Percentiles rank a stretch among this genome's conserved stretches.
These are phyloP conservation scores for Russula abietina DNA, from an alignment of 768 basidiomycete species.

Conservation along the genomic window DNA sequence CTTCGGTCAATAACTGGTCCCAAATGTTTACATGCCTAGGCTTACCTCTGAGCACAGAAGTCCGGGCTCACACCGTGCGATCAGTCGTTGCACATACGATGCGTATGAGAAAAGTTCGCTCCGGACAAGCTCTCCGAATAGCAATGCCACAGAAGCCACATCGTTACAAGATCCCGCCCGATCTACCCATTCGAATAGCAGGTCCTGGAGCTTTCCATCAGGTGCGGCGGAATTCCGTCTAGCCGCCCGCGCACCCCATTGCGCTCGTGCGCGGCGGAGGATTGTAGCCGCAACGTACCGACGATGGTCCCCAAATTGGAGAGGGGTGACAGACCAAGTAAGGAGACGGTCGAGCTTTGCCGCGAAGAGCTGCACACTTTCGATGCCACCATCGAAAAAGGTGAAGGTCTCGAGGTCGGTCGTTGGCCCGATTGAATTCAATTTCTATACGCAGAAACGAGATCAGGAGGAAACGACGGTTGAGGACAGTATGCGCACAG, in stretches of 20 bases:
- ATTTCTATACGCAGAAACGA: conserved; percentile 39
- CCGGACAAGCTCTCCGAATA: conserved; percentile 69
- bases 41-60: conserved; percentile 50
- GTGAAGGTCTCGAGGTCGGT: conserved; percentile 53
- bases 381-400: conserved; percentile 49
- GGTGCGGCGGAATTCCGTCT: conserved; percentile 57
- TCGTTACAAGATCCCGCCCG: conserved; percentile 52
- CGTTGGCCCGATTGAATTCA: conserved; percentile 68
- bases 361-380: conserved; percentile 37
- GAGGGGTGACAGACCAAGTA: conserved; percentile 73
- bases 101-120: conserved; percentile 68
- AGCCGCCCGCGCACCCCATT: conserved; percentile 54
- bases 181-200: conserved; percentile 79
- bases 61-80: conserved; percentile 68
- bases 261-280: conserved; percentile 56
- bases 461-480: background rate
- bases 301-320: conserved; percentile 79
- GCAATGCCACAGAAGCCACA: conserved; percentile 52
- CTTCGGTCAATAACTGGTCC: background rate
- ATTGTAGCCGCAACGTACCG: conserved; percentile 70
- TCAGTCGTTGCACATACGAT: conserved; percentile 70
- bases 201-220: conserved; percentile 62
- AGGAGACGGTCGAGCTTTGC: conserved; percentile 69
- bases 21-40: background rate
- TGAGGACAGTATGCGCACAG: conserved; percentile 29